Base-by-base conservation (phyloP, 495 filamentous ascomycete species). In the Podospora tetraspora region DNA sequence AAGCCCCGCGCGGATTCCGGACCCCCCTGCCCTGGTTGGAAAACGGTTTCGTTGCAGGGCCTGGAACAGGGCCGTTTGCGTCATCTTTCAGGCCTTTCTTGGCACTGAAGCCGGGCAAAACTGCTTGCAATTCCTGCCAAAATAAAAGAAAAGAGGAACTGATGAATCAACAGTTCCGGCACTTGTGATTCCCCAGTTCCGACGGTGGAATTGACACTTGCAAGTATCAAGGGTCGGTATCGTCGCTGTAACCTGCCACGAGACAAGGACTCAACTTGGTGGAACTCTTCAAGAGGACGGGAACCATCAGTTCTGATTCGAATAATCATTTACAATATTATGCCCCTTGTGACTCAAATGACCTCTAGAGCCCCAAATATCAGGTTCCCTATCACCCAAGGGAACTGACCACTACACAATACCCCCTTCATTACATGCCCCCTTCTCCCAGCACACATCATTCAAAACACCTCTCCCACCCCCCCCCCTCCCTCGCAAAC, bases 391-490 rank as follows among this genome's bases (percentile, higher is more conserved):
- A n/a, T 43, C 34, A 19, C 13, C 34, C 13, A 0, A 43, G 12
- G 7, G 9, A 43, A 43, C 34, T 43, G 5, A 19, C 34, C 13
- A 6, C 34, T 43, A 5, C 3, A 43, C 4, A 43, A 6, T 19
- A 0, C 3, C 12, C 34, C 13, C 34, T 43, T n/a, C n/a, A n/a
- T n/a, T n/a, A n/a, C n/a, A n/a, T n/a, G n/a, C n/a, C n/a, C n/a
- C n/a, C n/a, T n/a, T n/a, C n/a, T n/a, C n/a, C n/a, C n/a, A n/a
- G n/a, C n/a, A n/a, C n/a, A n/a, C n/a, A n/a, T n/a, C 66, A 68
- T 7, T 8, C 72, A 82, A 87, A 92, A 73, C 92, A 96, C 68
- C 79, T 70, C 25, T 84, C 81, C 92, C 92, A 97, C 22, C 85
- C 77, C 7, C 93, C 92, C 3, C 89, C 89, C 22, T 71, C 77